Evolutionary conservation across 306 rosid genomes (phyloP), one percentile per base, ranked within the genome.

Genomic region (Dicorynia guianensis): DNA sequence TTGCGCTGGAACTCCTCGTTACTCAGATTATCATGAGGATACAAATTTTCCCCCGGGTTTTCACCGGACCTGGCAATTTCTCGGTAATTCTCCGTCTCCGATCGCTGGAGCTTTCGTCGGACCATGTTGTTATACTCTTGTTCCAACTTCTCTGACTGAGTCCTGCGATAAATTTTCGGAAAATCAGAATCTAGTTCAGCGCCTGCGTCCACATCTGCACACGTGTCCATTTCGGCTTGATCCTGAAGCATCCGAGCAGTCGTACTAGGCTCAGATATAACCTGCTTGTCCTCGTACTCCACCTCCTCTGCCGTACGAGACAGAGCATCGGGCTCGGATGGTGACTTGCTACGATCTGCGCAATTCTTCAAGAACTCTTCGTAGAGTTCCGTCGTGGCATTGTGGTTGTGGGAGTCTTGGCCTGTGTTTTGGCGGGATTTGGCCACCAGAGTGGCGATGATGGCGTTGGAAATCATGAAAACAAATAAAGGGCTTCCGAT

Each of bases 1-100:
- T 85, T 56, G 44, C 86, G 88, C 65, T 91, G 95, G 48, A 91
- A 93, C 81, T 93, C 98, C 71, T 91, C 98, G 66, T 73, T 85
- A 54, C 94, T 91, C 80, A 93, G 70, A 7, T 87, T 67, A 48
- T 93, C 93, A 17, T 81, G 81, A 14, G 80, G 84, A 47, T 63
- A 66, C 53, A 40, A 35, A 34, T 12, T 71, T 60, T 80, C 86
- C 19, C 38, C 30, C 35, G 38, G 11, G 0, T 63, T 56, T 35
- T 82, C 67, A 3, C 79, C 69, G 48, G 81, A 39, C 9, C 25
- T 54, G 15, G 8, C 58, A 10, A 40, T 62, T 20, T 77, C 71
- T 63, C 49, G 5, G 78, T 40, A 49, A 77, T 83, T 75, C 65
- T 89, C 96, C 30, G 97, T 87, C 72, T 89, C 89, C 44, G 96